Evolutionary conservation across 305 asterid genomes (phyloP), one percentile per base, ranked within the genome.

Genomic region (Fraxinus floribunda): DNA sequence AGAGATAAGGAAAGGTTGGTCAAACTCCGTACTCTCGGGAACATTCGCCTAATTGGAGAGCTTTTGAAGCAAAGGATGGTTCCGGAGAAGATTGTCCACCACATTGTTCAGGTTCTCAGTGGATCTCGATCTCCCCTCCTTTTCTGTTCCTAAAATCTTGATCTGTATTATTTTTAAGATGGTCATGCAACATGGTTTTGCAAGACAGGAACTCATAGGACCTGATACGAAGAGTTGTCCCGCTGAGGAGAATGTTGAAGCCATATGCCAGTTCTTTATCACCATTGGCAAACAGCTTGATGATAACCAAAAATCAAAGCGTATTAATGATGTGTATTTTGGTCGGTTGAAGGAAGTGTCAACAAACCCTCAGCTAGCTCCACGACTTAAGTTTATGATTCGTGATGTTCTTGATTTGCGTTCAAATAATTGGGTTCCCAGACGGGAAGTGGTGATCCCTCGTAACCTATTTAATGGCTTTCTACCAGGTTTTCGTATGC

Each of bases 61-160:
- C 97, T 96, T 82, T 83, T 96, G 91, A 95, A 93, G 91, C 98
- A 96, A 88, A 93, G 90, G 88, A 94, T 96, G 97, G 98, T 94
- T 79, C 93, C 98, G 0, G 99, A 93, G 87, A 96, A 55, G 88
- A 92, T 96, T 76, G 97, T 94, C 85, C 99, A 96, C 84, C 98
- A 94, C 90, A 96, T 96, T 82, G 97, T 94, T 81, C 96, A 90
- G 98, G 99, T 95, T 85, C 75, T 79, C 74, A 3, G 32, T 62
- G 32, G 71, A 62, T 55, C 75, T 82, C 85, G 78, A 26, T 79
- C 26, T n/a, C 41, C 24, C 66, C 72, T 9, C 71, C 49, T 18
- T 46, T 10, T 77, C 32, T 32, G n/a, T 9, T 78, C 34, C 13
- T 32, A 29, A 39, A 70, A 70, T 30, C 10, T 70, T 30, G 20